phyloP scores from a whole-genome alignment of 208 protist genomes.

The Jaenimonas drosophilae region DNA sequence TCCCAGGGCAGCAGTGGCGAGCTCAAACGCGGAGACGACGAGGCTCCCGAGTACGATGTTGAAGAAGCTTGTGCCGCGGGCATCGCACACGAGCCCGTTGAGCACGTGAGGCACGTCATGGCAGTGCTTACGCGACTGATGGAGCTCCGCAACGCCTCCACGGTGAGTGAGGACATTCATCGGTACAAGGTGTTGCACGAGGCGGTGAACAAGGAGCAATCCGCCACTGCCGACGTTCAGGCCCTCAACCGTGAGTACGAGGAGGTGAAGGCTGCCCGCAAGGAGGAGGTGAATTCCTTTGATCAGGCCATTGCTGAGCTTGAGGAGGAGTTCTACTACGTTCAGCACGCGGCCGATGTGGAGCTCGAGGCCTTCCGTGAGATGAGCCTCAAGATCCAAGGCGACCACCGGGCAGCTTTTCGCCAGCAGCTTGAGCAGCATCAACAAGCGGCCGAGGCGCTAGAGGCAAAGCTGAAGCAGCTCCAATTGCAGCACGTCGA shows the following conservation, averaged over 20 bases:
- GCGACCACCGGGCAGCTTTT: conserved; percentile 24
- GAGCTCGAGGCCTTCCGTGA: conserved; percentile 57
- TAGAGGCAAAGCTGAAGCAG: conserved; percentile 21
- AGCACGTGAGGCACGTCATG: conserved; percentile 32
- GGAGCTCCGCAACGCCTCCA: conserved; percentile 53
- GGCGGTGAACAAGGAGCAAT: conserved; percentile 83
- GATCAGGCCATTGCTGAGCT: conserved; percentile 57
- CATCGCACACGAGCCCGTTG: conserved; percentile 24
- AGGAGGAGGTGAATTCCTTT: conserved; percentile 48
- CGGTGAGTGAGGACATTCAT: conserved; percentile 84
- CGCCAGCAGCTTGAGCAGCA: conserved; percentile 47
- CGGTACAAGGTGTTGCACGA: conserved; percentile 82
- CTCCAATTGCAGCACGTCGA: conserved; percentile 35
- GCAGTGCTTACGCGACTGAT: conserved; percentile 35
- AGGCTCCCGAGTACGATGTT: conserved; percentile 1
- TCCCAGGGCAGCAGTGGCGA: not conserved
- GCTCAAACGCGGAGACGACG: not conserved
- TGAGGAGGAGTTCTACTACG: conserved; percentile 66
- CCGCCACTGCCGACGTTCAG: conserved; percentile 82
- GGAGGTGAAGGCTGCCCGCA: conserved; percentile 44
- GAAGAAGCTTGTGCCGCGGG: conserved; percentile 13
- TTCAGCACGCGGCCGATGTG: conserved; percentile 50
- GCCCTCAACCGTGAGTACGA: conserved; percentile 82
- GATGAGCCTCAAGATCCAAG: conserved; percentile 38
- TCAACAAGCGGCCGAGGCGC: conserved; percentile 20